These are phyloP conservation scores for Allium sativum DNA, from an alignment of 106 monocot genomes.

Conservation along the genomic window DNA sequence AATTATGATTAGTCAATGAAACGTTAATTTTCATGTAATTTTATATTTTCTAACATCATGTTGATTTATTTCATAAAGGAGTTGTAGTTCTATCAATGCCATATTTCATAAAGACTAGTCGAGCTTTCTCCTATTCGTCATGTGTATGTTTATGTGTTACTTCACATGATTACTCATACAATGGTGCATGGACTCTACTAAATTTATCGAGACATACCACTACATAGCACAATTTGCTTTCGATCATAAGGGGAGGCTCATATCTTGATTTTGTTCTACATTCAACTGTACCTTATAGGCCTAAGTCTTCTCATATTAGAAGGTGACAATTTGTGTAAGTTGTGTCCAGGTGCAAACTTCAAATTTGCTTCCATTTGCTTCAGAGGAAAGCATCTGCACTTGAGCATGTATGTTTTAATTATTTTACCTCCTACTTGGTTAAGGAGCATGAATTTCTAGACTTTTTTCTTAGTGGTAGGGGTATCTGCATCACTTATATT, in stretches of 20 bases:
- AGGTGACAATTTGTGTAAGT: conserved; percentile 64
- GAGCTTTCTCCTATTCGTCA: conserved; percentile 38
- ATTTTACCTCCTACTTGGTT: conserved; percentile 67
- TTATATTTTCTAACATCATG: no score
- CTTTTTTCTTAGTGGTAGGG: conserved; percentile 50
- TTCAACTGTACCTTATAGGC: conserved; percentile 65
- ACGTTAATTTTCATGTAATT: no score
- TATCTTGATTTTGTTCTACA: conserved; percentile 50
- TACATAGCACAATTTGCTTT: conserved; percentile 59
- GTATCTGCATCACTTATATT: conserved; percentile 41
- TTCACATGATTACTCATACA: conserved; percentile 66
- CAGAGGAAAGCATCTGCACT: conserved; percentile 42
- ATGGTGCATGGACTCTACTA: conserved; percentile 49
- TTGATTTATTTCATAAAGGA: conserved; percentile 18
- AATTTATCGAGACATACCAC: conserved; percentile 33
- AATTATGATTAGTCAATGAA: no score
- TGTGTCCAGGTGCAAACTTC: conserved; percentile 31
- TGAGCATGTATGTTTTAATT: conserved; percentile 29
- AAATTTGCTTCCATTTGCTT: conserved; percentile 18
- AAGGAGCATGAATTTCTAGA: conserved; percentile 36
- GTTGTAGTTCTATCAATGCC: conserved; percentile 67
- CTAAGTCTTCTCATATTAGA: conserved; percentile 60
- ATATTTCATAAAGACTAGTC: conserved; percentile 61
- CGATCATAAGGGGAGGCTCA: conserved; percentile 29
- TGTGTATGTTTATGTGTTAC: conserved; percentile 36